phyloP scores from a whole-genome alignment of 768 basidiomycete genomes.

The Russula ochroleuca region DNA sequence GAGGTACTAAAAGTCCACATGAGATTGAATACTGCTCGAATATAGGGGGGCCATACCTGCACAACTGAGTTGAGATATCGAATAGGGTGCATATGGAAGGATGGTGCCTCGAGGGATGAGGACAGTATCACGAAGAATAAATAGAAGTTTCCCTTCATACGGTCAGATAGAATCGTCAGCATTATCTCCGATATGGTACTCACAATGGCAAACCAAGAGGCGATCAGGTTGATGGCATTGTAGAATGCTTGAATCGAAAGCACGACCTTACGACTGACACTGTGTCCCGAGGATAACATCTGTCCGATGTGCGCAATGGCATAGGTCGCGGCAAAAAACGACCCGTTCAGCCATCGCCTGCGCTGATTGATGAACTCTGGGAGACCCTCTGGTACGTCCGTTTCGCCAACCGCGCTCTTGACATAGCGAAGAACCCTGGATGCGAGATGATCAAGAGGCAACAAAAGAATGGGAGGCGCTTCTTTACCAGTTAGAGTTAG shows the following conservation, averaged over 20 bases:
- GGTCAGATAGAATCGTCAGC: constrained; percentile 7
- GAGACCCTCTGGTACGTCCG: constrained; percentile 89
- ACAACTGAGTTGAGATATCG: constrained; percentile 68
- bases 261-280: constrained; percentile 61
- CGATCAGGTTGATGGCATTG: constrained; percentile 80
- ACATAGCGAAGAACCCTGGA: constrained; percentile 94
- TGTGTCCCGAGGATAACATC: constrained; percentile 78
- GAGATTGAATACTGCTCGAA: background rate
- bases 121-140: constrained; percentile 93
- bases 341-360: constrained; percentile 86
- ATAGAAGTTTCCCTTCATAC: constrained; percentile 82
- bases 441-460: constrained; percentile 18
- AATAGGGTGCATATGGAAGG: constrained; percentile 60
- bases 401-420: constrained; percentile 87
- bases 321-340: constrained; percentile 93
- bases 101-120: constrained; percentile 74
- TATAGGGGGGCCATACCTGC: constrained; percentile 47
- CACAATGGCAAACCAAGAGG: constrained; percentile 91
- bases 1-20: constrained; percentile 50
- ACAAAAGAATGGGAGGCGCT: constrained; percentile 30
- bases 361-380: constrained; percentile 94
- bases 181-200: constrained; percentile 33
- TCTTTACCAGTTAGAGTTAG: constrained; percentile 68
- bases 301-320: constrained; percentile 85
- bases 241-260: constrained; percentile 82